Percentiles rank a stretch among this genome's conserved stretches.
These are phyloP conservation scores for Pyrenophora teres DNA, from an alignment of 2,329 filamentous ascomycete species.

Conservation along the genomic window DNA sequence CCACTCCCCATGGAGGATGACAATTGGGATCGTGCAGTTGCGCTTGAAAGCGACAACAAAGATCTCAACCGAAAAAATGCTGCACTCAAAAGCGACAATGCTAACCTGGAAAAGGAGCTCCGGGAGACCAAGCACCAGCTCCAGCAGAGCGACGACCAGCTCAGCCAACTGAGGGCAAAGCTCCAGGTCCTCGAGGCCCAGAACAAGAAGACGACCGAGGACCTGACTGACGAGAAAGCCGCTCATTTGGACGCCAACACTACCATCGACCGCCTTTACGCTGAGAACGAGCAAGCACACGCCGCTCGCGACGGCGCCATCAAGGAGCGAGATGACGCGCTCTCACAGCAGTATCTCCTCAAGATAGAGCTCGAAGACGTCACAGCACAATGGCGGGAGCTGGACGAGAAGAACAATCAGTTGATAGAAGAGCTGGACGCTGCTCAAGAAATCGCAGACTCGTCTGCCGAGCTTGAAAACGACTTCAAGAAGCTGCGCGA, in stretches of 20 bases:
- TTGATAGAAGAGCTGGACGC: conserved; percentile 18
- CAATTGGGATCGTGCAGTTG: conserved; percentile 1
- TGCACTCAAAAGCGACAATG: neutral
- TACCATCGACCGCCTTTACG: neutral
- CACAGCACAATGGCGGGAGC: too few relatives aligned
- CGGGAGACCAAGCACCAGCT: conserved; percentile 2
- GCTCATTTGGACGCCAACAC: neutral
- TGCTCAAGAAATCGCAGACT: conserved; percentile 7
- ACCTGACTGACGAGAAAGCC: neutral
- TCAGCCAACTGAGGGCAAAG: neutral
- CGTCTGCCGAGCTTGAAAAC: conserved; percentile 12
- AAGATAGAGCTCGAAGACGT: too few relatives aligned
- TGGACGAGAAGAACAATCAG: conserved; percentile 3
- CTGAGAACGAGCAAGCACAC: neutral
- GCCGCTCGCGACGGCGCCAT: too few relatives aligned
- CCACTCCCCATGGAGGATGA: conserved; percentile 1
- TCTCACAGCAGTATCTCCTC: neutral
- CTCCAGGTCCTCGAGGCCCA: conserved; percentile 1
- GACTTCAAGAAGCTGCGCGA: conserved; percentile 18
- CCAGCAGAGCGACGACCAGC: neutral
- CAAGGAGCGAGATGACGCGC: neutral
- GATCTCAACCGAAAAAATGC: neutral
- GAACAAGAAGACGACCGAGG: neutral
- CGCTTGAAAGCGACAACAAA: conserved; percentile 1
- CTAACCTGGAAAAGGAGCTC: neutral